Base-by-base conservation (phyloP, 495 filamentous ascomycete species). In the Aspergillus taichungensis region DNA sequence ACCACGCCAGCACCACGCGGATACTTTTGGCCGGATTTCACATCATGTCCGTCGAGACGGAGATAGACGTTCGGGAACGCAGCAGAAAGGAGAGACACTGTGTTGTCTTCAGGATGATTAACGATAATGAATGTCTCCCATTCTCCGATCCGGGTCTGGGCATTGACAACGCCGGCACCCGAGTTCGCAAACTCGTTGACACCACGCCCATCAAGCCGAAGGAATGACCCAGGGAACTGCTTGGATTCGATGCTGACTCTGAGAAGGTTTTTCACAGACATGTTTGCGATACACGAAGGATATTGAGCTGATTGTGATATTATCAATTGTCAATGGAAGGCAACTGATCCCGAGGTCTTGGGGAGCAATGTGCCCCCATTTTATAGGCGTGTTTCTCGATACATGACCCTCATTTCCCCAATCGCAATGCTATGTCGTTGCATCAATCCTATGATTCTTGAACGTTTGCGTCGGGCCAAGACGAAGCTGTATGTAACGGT, bases 201-300 rank as follows among this genome's bases (percentile, higher is more conserved):
- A 3, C 29, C 29, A 29, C n/a, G 4, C 8, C 28, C 40, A 29
- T 42, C 40, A 3, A 42, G 13, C 12, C 40, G 40, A 30, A 42
- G 40, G 40, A 7, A 42, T 3, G 40, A 32, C 2, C 40, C 40
- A 3, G 40, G 40, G 29, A 42, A 42, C 12, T 42, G 8, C 12
- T 42, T 6, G 12, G 40, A 42, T 12, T 42, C 40, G 40, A 42
- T 42, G 40, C 40, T 42, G 40, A 42, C 40, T 3, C 30, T 27
- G 8, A 42, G 12, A 18, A 42, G 9, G 27, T 32, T 32, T 8
- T 8, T 9, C 2, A 6, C 14, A 30, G 37, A 40, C n/a, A n/a
- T n/a, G n/a, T n/a, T n/a, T n/a, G n/a, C n/a, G n/a, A n/a, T n/a
- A n/a, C n/a, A n/a, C n/a, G n/a, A n/a, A n/a, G n/a, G n/a, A n/a